A percentile compares a stretch with the other conserved stretches of the same genome.
These are phyloP conservation scores for Rutstroemia sp. DNA, from an alignment of 2,329 filamentous ascomycete species.

Conservation along the genomic window DNA sequence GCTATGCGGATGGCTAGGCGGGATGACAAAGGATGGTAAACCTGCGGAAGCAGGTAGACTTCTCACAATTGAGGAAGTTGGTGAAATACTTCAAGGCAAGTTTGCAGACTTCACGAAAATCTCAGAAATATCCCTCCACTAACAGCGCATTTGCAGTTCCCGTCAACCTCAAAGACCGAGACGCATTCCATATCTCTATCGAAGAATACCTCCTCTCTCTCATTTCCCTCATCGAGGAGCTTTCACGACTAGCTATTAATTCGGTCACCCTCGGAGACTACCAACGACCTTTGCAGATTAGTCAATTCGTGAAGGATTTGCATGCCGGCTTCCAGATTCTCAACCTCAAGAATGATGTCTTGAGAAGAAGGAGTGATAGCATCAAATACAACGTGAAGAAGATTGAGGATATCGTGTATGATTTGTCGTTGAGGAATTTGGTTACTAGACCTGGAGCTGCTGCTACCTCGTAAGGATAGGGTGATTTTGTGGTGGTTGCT, in stretches of 20 bases:
- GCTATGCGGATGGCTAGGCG: slow-evolving; percentile 70
- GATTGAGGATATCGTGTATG: slow-evolving; percentile 96
- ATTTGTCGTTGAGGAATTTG: slow-evolving; percentile 79
- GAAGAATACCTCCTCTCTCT: slow-evolving; percentile 93
- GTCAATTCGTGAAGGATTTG: slow-evolving; percentile 87
- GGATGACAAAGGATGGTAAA: slow-evolving; percentile 48
- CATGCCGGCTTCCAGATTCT: slow-evolving; percentile 95
- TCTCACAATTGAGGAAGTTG: slow-evolving; percentile 82
- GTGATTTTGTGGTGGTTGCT: background rate
- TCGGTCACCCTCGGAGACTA: slow-evolving; percentile 89
- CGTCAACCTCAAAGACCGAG: slow-evolving; percentile 81
- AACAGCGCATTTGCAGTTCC: slow-evolving; percentile 51
- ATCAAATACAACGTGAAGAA: slow-evolving; percentile 98
- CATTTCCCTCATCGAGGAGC: slow-evolving; percentile 81
- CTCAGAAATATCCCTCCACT: background rate
- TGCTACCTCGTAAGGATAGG: background rate
- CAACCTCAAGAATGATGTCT: slow-evolving; percentile 91
- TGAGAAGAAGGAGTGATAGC: slow-evolving; percentile 81
- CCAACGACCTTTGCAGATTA: slow-evolving; percentile 76
- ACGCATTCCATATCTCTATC: slow-evolving; percentile 91
- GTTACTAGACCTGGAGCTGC: slow-evolving; percentile 40
- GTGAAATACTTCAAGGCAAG: slow-evolving; percentile 60
- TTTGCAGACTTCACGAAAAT: background rate
- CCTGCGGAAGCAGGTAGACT: slow-evolving; percentile 56
- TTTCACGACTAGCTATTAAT: slow-evolving; percentile 87